Percentiles rank a stretch among this genome's conserved stretches.
Evolutionary conservation across 75 land plant genomes (phyloP).

Genomic region (Pinus albicaulis): DNA sequence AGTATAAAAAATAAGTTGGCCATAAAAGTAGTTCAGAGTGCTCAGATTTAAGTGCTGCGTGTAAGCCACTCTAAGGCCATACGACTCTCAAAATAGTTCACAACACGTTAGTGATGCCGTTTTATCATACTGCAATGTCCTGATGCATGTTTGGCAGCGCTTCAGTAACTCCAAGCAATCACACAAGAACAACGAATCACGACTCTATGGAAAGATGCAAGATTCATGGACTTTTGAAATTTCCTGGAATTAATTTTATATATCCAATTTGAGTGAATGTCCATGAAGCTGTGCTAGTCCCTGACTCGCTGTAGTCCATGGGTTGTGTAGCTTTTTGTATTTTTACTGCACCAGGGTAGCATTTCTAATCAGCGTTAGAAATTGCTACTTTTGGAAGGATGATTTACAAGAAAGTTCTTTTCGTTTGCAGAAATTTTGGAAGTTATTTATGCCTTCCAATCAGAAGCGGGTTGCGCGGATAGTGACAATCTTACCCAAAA

Average conservation of each 20-base stretch:
- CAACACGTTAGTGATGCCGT: no score
- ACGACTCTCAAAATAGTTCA: neutral
- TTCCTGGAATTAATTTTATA: neutral
- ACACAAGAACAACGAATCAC: conserved; percentile 1
- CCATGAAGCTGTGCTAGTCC: neutral
- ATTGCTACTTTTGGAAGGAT: conserved; percentile 5
- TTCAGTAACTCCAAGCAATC: conserved; percentile 8
- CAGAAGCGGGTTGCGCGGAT: conserved; percentile 1
- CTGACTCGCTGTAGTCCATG: conserved; percentile 2
- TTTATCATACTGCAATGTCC: neutral
- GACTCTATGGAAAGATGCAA: conserved; percentile 5
- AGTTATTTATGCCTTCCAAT: neutral
- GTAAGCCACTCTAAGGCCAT: neutral
- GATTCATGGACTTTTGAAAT: conserved; percentile 2
- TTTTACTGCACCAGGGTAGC: neutral
- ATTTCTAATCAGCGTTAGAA: neutral
- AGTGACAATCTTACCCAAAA: neutral
- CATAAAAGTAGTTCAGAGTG: neutral
- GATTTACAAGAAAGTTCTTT: conserved; percentile 3
- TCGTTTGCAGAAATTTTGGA: neutral
- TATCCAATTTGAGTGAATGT: conserved; percentile 3
- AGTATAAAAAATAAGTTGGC: neutral
- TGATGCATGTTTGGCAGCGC: conserved; percentile 5
- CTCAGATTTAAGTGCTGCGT: neutral
- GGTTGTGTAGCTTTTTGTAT: conserved; percentile 6